phyloP scores from a whole-genome alignment of 225 moss, liverwort and hornwort genomes.

The Sphagnum tenellum region DNA sequence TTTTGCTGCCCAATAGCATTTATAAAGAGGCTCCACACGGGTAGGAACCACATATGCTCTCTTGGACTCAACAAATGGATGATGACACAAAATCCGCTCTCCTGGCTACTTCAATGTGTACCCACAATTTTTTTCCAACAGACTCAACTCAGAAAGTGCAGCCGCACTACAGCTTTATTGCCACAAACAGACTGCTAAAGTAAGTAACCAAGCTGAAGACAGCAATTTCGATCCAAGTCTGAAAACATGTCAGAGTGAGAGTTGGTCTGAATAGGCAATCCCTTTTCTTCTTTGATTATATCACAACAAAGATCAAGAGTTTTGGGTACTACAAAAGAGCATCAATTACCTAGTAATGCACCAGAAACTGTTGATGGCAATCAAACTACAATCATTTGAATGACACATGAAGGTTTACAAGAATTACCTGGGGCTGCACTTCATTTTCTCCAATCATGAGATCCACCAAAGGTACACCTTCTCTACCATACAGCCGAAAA shows the following conservation, averaged over 20 bases:
- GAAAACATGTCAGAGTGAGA: too few species aligned
- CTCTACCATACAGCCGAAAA: constrained; percentile 76
- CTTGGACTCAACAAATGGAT: constrained; percentile 88
- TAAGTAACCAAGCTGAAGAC: too few species aligned
- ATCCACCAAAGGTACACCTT: constrained; percentile 81
- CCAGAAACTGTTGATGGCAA: too few species aligned
- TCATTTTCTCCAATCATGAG: constrained; percentile 83
- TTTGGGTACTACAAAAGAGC: too few species aligned
- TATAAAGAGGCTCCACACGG: constrained; percentile 76
- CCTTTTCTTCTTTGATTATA: too few species aligned
- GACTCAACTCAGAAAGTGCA: neutral
- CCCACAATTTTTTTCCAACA: neutral
- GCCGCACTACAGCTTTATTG: too few species aligned
- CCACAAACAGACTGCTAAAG: too few species aligned
- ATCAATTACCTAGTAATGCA: too few species aligned
- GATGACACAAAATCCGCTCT: constrained; percentile 81
- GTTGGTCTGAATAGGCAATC: too few species aligned
- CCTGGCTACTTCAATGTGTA: constrained; percentile 48
- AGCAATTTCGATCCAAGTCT: too few species aligned
- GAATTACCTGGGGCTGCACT: constrained; percentile 58
- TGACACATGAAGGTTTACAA: neutral
- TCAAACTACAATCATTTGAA: too few species aligned
- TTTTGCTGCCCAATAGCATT: constrained; percentile 76
- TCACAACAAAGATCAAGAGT: too few species aligned
- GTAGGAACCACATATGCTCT: constrained; percentile 87